Evolutionary conservation across 371 early-diverging fungal genomes (phyloP), one percentile per base, ranked within the genome.

Genomic region (Capniomyces stellatus): DNA sequence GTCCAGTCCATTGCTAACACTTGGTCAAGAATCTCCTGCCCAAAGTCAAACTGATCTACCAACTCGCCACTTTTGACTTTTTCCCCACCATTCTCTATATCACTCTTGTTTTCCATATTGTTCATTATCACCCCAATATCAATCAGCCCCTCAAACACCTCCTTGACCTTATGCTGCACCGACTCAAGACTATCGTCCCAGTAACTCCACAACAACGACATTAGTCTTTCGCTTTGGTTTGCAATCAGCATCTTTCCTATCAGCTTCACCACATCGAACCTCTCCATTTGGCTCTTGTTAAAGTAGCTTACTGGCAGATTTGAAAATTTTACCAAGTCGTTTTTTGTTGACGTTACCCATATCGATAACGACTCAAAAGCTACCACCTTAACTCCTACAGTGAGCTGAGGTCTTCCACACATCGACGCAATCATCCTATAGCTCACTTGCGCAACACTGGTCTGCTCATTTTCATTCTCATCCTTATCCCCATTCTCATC

Each of bases 111-210:
- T 22, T 8, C 4, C 22, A 2, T 46, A 49, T 46, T 44, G 51
- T 56, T 58, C 59, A 66, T 54, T 10, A 66, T 49, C 3, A 59
- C 56, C 4, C 69, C 66, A 24, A 78, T 68, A 24, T 75, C 73
- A 29, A 84, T 46, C 2, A 78, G 61, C 6, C 73, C 56, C 60
- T 81, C 83, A 43, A 84, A 79, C 23, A 84, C 80, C 21, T 62
- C 51, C 30, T 65, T 66, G n/a, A 78, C 75, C 60, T 81, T 83
- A 57, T 76, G 73, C 51, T 83, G 85, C 15, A 86, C 75, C 0
- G 82, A 75, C 54, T 85, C 84, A 8, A 81, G 69, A n/a, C 82
- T 83, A 54, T 86, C 86, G 56, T 85, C 85, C 84, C 86, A 86
- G 56, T 82, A 77, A 55, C 79, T 75, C 71, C 78, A 79, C 28